These are phyloP conservation scores for Colletotrichum trifolii DNA, from an alignment of 2,329 filamentous ascomycete genomes.

Conservation along the genomic window DNA sequence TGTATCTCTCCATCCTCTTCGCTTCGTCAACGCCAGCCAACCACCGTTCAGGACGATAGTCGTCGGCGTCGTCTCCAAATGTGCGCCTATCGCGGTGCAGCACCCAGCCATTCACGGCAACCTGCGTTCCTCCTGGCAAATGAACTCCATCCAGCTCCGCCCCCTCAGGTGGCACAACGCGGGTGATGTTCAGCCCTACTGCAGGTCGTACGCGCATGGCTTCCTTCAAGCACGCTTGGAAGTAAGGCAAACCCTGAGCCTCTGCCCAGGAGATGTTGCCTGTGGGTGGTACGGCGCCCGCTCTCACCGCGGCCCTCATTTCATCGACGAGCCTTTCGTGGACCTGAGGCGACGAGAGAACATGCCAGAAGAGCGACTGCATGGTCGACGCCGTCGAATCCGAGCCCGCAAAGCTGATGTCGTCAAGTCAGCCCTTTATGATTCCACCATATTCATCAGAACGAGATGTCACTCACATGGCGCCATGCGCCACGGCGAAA, in stretches of 20 bases:
- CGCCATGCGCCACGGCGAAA: constrained; percentile 67
- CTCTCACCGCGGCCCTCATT: constrained; percentile 53
- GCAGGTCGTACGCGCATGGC: constrained; percentile 66
- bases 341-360: constrained; percentile 56
- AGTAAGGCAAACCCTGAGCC: constrained; percentile 61
- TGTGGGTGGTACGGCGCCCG: constrained; percentile 46
- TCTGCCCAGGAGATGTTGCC: constrained; percentile 61
- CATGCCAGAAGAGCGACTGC: constrained; percentile 66
- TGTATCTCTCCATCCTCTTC: constrained; percentile 62
- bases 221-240: constrained; percentile 68
- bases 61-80: constrained; percentile 63
- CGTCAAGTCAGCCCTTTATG: not conserved
- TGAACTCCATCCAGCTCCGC: constrained; percentile 61
- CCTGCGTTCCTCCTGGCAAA: constrained; percentile 62
- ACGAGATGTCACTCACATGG: constrained; percentile 56
- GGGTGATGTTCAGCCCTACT: constrained; percentile 64
- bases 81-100: constrained; percentile 59
- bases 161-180: constrained; percentile 61
- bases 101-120: constrained; percentile 67
- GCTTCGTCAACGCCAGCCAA: constrained; percentile 56
- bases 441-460: not conserved
- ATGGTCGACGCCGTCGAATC: constrained; percentile 70
- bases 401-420: constrained; percentile 65
- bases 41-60: constrained; percentile 67
- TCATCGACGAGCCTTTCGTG: constrained; percentile 55